Evolutionary conservation across 1,284 basidiomycete genomes (phyloP), one percentile per base, ranked within the genome.

Genomic region (Ceratobasidium sp.): DNA sequence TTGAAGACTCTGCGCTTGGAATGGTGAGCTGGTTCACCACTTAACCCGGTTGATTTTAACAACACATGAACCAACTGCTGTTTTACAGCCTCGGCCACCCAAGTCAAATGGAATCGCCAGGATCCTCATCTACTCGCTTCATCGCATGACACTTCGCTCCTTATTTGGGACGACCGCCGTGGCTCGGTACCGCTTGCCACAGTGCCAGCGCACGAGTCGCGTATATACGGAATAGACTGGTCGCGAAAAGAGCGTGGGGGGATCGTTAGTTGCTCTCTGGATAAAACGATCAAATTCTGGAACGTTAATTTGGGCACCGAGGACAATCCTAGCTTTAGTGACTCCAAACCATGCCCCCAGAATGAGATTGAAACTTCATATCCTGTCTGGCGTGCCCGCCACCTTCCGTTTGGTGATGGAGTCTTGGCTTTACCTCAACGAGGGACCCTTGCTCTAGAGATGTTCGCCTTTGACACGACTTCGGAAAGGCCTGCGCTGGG

Each of bases 181-280:
- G 95, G 95, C 5, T 94, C 93, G 0, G 84, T 96, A 1, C 96
- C 96, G 0, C 83, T 95, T 0, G 86, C 88, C 8, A 85, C 85
- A 1, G 90, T 98, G 73, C 84, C 86, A 43, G 96, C 94, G 0
- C 96, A 98, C 78, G 85, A 84, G 23, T 89, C 93, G 14, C 95
- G 96, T 82, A 97, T 98, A 58, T 98, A 98, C 77, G 96, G 96
- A 0, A 95, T 98, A 67, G 96, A 98, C 81, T 98, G 96, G 95
- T 91, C 94, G 4, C 88, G 94, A 62, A 84, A 87, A 28, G 82
- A 85, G 62, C 83, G 85, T n/a, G 87, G 91, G 77, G 90, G 94
- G 77, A 86, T 98, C 44, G 89, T 96, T 3, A 97, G 95, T 0
- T 98, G 96, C 79, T 95, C 94, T 0, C 84, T 98, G 0, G 96